Evolutionary conservation across 352 stramenopile genomes (phyloP), one percentile per base, ranked within the genome.

Genomic region (Blastocystis sp.): DNA sequence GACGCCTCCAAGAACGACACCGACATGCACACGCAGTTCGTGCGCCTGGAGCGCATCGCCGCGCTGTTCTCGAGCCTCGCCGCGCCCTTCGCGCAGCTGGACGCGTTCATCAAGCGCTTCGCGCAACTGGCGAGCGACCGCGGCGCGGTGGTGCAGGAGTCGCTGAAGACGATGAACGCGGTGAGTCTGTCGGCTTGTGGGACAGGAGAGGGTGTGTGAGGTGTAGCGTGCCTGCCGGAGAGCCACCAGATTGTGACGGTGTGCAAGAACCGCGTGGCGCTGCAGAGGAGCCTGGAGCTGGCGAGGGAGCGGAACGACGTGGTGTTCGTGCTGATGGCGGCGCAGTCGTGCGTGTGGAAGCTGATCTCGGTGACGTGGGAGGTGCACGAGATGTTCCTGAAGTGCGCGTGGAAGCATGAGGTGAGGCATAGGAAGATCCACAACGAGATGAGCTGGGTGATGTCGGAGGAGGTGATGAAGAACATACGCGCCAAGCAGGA

Each of bases 381-480:
- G 34, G 45, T 84, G 28, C 9, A 67, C n/a, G 74, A 84, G 28
- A 84, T 84, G 45, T 28, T 23, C 48, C 1, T 84, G 74, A 28
- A 59, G 74, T 84, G 41, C 0, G 53, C 17, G 53, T 41, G 28
- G 45, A 2, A 4, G 56, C 19, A 2, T 23, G 10, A 28, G 23
- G 41, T 60, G 38, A 84, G n/a, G 28, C 34, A 1, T 84, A 84
- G 74, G 48, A 84, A 66, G 45, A 59, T 69, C 19, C 74, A 84
- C 28, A 84, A 45, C 21, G 74, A 84, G 53, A 84, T 84, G 74
- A 84, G 74, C 61, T 84, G 74, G 74, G 60, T 69, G 74, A 84
- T 69, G n/a, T 84, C 74, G 38, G n/a, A 45, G n/a, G 60, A 69
- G 40, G 43, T 56, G 53, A 64, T 48, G 41, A 28, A 64, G 69